Base-by-base conservation (phyloP, 2,329 filamentous ascomycete species). In the Aspergillus glaucus region DNA sequence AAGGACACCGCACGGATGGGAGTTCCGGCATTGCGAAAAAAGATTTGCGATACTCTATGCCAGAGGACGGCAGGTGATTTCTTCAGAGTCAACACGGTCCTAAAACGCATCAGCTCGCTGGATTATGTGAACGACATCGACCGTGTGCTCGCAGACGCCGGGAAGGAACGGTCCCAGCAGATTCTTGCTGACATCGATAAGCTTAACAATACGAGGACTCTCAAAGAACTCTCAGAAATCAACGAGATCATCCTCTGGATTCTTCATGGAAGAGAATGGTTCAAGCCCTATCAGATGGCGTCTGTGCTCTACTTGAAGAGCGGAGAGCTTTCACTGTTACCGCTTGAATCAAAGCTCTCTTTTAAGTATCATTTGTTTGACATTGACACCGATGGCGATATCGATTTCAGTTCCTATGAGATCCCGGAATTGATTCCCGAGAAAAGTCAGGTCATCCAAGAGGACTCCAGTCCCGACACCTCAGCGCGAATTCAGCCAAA, bases 161-260 rank as follows among this genome's bases (percentile, higher is more conserved):
- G 53, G 2, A 56, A 54, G 40, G 55, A 59, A 15, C 50, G 58
- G 2, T 53, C 55, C 7, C 53, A 61, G 26, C 60, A 62, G 21
- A 62, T 64, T 15, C n/a, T 44, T 3, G 46, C 50, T 12, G 62
- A 62, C 22, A 57, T 62, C 30, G 50, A 59, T 10, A 54, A 48
- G 9, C 50, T 63, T 9, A 62, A 62, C 36, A 46, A 54, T 5
- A 54, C 46, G 4, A 54, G 55, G n/a, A 51, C 52, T 14, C 12
- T 49, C 2, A 60, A 61, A 44, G 60, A 64, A 44, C 53, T 62
- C 21, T 50, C 51, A n/a, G 61, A 63, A 28, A 59, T 64, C 6
- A 63, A 63, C 34, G 58, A 61, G 26, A 54, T 64, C 26, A 54
- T 62, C 22, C 52, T 54, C n/a, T 64, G 61, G 60, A 52, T 59